Conservation (phyloP, 2,329 filamentous ascomycete species). For the Aureobasidium sp. region DNA sequence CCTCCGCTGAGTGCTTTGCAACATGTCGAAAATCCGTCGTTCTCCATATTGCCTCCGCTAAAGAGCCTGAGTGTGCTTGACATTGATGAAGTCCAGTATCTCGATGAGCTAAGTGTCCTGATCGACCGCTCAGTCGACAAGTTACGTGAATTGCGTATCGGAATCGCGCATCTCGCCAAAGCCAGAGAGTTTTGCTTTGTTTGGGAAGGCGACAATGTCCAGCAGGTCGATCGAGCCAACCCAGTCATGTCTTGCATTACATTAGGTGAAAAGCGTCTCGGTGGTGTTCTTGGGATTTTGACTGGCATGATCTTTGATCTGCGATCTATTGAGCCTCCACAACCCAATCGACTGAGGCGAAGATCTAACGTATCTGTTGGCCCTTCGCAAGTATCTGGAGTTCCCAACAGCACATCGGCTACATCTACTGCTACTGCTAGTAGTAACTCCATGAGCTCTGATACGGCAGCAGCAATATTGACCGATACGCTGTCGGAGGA, state of each 20-base stretch:
- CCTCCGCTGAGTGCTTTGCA: constrained; percentile 35
- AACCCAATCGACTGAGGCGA: not conserved
- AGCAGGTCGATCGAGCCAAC: constrained; percentile 59
- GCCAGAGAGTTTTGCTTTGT: constrained; percentile 51
- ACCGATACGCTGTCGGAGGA: not conserved
- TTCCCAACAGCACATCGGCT: not conserved
- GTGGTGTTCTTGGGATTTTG: constrained; percentile 62
- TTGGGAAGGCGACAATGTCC: constrained; percentile 56
- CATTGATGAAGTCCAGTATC: constrained; percentile 73
- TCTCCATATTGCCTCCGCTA: constrained; percentile 68
- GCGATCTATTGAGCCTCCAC: constrained; percentile 21
- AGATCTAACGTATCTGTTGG: not conserved
- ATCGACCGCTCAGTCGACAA: constrained; percentile 62
- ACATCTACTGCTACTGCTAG: no score
- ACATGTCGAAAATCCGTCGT: constrained; percentile 69
- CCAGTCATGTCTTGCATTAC: constrained; percentile 37
- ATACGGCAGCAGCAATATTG: not conserved
- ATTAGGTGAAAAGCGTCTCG: constrained; percentile 57
- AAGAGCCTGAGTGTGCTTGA: constrained; percentile 71
- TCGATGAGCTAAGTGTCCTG: constrained; percentile 74
- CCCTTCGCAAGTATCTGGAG: not conserved
- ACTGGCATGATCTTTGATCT: constrained; percentile 61
- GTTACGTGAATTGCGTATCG: constrained; percentile 65
- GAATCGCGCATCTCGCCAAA: constrained; percentile 54
- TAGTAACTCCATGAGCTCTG: not conserved